Conservation (phyloP, 345 rosid genomes). For the Eutrema japonicum region DNA sequence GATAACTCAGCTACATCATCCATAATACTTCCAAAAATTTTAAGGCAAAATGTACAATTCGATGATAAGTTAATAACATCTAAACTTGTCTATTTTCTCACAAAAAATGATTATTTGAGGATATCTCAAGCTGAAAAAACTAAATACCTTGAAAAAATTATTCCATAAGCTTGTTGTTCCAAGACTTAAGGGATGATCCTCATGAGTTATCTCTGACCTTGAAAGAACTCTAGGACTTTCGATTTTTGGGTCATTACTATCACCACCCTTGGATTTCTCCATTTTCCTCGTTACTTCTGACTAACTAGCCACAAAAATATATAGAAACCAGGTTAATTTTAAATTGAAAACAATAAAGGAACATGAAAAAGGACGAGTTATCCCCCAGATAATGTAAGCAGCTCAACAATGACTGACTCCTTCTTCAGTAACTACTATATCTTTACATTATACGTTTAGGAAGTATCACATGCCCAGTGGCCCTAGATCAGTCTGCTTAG, state of each 20-base stretch:
- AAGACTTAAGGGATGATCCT: conserved; percentile 96
- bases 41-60: not conserved
- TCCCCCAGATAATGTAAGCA: not conserved
- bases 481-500: conserved; percentile 19
- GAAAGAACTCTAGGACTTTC: conserved; percentile 69
- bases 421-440: conserved; percentile 24
- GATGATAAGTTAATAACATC: conserved; percentile 5
- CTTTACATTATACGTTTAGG: not conserved
- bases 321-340: conserved; percentile 49
- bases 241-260: conserved; percentile 51
- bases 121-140: conserved; percentile 10
- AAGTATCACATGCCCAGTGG: conserved; percentile 4
- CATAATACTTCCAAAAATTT: not conserved
- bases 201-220: conserved; percentile 77
- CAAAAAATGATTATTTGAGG: not conserved
- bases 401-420: not conserved
- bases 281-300: conserved; percentile 87
- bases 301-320: conserved; percentile 85
- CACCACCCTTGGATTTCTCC: conserved; percentile 57
- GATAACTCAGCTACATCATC: conserved; percentile 19
- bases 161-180: conserved; percentile 94
- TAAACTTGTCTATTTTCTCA: not conserved
- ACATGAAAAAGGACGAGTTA: not conserved
- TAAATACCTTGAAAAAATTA: conserved; percentile 85
- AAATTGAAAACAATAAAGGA: conserved; percentile 27